Conservation (phyloP, 1,284 basidiomycete species). For the Boletellus deceptivus region DNA sequence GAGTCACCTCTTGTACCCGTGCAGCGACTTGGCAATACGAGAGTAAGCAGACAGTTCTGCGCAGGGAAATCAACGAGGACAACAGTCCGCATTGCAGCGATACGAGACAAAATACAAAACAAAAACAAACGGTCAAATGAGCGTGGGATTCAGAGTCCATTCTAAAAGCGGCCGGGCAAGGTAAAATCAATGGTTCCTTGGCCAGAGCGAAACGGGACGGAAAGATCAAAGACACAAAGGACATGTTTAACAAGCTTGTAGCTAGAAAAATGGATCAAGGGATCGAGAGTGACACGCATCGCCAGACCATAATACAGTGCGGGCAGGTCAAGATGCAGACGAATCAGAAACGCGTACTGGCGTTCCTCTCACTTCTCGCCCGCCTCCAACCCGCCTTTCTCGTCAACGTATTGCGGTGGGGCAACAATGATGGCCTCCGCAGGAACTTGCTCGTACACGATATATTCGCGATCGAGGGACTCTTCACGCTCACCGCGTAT, state of each 20-base stretch:
- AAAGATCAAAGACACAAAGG: conserved; percentile 5
- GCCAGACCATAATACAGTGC: not conserved
- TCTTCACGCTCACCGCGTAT: conserved; percentile 44
- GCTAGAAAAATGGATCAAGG: conserved; percentile 2
- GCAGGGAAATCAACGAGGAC: no score
- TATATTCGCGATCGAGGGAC: conserved; percentile 34
- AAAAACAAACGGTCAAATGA: conserved; percentile 17
- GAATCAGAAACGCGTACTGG: conserved; percentile 14
- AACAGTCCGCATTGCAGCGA: not conserved
- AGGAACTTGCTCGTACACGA: conserved; percentile 35
- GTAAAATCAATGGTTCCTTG: not conserved
- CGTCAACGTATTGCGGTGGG: conserved; percentile 53
- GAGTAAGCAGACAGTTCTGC: no score
- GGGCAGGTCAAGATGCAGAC: not conserved
- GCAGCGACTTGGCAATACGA: no score
- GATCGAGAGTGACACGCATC: not conserved
- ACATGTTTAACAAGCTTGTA: conserved; percentile 7
- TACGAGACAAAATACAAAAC: conserved; percentile 17
- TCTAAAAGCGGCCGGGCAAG: conserved; percentile 1
- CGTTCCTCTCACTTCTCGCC: conserved; percentile 11
- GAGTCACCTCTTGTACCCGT: no score
- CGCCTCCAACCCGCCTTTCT: conserved; percentile 38
- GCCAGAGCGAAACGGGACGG: conserved; percentile 1
- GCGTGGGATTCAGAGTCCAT: conserved; percentile 11
- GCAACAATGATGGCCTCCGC: conserved; percentile 38